A percentile compares a stretch with the other conserved stretches of the same genome.
These are phyloP conservation scores for Yamadazyma trypodendri DNA, from an alignment of 1,139 yeast species.

Conservation along the genomic window DNA sequence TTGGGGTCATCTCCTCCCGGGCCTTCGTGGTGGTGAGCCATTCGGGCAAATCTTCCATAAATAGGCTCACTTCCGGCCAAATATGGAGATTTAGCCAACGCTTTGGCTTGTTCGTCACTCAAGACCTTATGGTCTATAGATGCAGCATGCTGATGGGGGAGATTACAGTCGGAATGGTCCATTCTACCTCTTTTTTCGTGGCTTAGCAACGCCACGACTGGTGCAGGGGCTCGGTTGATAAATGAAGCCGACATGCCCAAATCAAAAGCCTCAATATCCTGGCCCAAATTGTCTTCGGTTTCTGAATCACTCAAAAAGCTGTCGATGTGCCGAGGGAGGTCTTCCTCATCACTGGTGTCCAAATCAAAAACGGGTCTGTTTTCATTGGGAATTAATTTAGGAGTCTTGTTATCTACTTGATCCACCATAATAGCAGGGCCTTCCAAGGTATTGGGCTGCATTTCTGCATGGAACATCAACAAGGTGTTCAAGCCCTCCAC, in stretches of 20 bases:
- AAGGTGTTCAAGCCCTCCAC: slow-evolving; percentile 65
- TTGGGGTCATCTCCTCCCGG: slow-evolving; percentile 11
- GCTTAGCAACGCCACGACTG: slow-evolving; percentile 32
- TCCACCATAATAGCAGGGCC: slow-evolving; percentile 24
- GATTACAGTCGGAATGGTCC: slow-evolving; percentile 27
- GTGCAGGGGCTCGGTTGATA: slow-evolving; percentile 40
- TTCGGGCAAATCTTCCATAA: slow-evolving; percentile 46
- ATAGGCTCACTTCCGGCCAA: slow-evolving; percentile 60
- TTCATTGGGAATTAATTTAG: slow-evolving; percentile 24
- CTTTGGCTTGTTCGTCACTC: slow-evolving; percentile 49
- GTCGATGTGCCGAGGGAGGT: slow-evolving; percentile 3
- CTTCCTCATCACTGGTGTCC: slow-evolving; percentile 17
- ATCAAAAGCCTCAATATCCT: slow-evolving; percentile 35
- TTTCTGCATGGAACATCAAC: slow-evolving; percentile 92
- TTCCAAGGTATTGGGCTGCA: slow-evolving; percentile 48
- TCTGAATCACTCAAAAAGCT: slow-evolving; percentile 2
- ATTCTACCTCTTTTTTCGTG: slow-evolving; percentile 18
- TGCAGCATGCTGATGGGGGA: slow-evolving; percentile 42
- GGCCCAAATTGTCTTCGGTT: slow-evolving; percentile 10
- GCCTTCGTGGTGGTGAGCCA: slow-evolving; percentile 35
- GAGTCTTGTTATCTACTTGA: slow-evolving; percentile 20
- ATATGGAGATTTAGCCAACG: slow-evolving; percentile 53
- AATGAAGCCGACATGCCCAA: slow-evolving; percentile 50
- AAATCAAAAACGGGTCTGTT: slow-evolving; percentile 19
- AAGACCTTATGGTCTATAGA: slow-evolving; percentile 38